Conservation (phyloP, 169 alveolate genomes). For the Plasmodium vivax region DNA sequence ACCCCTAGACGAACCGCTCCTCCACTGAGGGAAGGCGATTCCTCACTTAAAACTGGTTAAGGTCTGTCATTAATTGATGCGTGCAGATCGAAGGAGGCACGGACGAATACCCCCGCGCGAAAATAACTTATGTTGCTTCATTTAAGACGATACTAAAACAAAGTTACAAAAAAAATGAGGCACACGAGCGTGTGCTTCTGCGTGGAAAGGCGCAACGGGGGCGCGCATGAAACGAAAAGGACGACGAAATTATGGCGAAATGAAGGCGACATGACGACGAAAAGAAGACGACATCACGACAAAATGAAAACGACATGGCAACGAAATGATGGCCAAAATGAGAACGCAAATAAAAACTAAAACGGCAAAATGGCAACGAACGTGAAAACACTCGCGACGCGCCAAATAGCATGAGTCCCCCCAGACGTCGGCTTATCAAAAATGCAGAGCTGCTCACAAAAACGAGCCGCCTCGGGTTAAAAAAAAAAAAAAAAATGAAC, state of each 20-base stretch:
- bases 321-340: background rate
- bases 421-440: background rate
- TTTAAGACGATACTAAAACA: constrained; percentile 28
- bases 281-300: too few species aligned
- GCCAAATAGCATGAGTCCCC: background rate
- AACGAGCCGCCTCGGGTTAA: background rate
- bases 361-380: background rate
- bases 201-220: background rate
- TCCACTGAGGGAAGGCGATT: background rate
- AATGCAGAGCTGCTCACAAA: background rate
- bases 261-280: too few species aligned
- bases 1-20: background rate
- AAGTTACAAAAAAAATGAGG: constrained; percentile 21
- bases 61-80: background rate
- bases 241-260: background rate
- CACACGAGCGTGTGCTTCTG: background rate
- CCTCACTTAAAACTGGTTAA: background rate
- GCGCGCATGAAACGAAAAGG: background rate
- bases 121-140: background rate
- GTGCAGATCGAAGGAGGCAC: background rate
- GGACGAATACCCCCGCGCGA: background rate
- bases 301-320: too few species aligned
- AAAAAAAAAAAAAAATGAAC: background rate
- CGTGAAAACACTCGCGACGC: background rate
- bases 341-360: background rate